phyloP scores from a whole-genome alignment of 805 yeast species.

The Kregervanrija fluxuum region DNA sequence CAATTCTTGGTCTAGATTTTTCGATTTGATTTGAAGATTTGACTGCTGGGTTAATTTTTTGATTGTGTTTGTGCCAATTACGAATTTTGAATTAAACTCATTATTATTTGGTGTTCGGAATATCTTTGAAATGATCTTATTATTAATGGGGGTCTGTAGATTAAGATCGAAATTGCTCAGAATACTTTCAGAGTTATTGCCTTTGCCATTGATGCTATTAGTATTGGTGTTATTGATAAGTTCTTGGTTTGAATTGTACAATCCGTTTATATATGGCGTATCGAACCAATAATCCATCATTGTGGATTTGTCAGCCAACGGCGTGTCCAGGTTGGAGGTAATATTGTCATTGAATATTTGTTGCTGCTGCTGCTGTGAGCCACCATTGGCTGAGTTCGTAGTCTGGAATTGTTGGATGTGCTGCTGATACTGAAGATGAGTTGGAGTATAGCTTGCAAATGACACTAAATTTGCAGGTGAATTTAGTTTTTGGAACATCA shows the following conservation, averaged over 20 bases:
- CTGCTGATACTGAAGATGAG: neutral
- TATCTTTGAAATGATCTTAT: neutral
- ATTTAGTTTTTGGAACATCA: no score
- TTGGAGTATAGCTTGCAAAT: conserved; percentile 5
- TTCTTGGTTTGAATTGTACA: conserved; percentile 4
- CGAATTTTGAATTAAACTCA: neutral
- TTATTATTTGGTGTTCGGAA: conserved; percentile 7
- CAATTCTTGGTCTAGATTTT: no score
- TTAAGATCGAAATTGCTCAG: neutral
- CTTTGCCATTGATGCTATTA: neutral
- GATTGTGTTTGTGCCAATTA: conserved; percentile 1
- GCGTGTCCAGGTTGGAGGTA: conserved; percentile 3
- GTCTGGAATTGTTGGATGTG: neutral
- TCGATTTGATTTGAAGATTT: no score
- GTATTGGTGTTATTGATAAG: neutral
- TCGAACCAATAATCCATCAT: conserved; percentile 6
- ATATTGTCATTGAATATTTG: neutral
- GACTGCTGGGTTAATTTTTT: conserved; percentile 4
- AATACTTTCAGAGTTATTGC: no score
- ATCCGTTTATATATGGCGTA: conserved; percentile 9
- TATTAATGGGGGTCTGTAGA: neutral
- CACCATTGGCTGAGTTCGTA: neutral
- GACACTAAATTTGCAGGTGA: conserved; percentile 5
- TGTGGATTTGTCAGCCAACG: conserved; percentile 5
- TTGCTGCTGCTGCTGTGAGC: neutral